A percentile compares a stretch with the other conserved stretches of the same genome.
Evolutionary conservation across 495 filamentous ascomycete genomes (phyloP).

Genomic region (Neurospora sp.): DNA sequence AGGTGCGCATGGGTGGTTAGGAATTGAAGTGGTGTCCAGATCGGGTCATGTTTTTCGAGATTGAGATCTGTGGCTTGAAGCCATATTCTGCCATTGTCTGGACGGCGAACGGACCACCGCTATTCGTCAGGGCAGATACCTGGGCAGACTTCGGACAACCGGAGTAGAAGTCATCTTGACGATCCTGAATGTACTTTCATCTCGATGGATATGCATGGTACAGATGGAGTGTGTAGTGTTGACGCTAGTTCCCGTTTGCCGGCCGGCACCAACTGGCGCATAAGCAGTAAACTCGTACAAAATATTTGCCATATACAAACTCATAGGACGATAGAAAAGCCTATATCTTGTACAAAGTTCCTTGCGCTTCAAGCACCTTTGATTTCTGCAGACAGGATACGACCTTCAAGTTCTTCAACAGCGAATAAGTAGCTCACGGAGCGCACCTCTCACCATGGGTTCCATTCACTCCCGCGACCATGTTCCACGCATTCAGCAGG

Average conservation of each 20-base stretch:
- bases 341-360: not conserved
- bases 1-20: not conserved
- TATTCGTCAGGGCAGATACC: not conserved
- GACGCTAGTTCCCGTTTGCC: not conserved
- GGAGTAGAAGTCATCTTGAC: not conserved
- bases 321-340: not conserved
- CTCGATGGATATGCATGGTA: not conserved
- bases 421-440: not conserved
- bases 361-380: not conserved
- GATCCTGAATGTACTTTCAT: not conserved
- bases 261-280: not conserved
- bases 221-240: not conserved
- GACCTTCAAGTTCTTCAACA: not conserved
- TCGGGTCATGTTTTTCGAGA: not conserved
- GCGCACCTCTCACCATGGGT: not conserved
- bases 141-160: no score
- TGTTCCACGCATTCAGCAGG: not conserved
- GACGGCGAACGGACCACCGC: not conserved
- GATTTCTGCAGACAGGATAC: not conserved
- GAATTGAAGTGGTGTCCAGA: not conserved
- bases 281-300: not conserved
- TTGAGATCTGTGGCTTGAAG: not conserved
- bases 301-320: not conserved
- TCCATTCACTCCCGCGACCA: not conserved
- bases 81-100: not conserved